Conservation (phyloP, 257 asterid genomes). For the Lycium barbarum region DNA sequence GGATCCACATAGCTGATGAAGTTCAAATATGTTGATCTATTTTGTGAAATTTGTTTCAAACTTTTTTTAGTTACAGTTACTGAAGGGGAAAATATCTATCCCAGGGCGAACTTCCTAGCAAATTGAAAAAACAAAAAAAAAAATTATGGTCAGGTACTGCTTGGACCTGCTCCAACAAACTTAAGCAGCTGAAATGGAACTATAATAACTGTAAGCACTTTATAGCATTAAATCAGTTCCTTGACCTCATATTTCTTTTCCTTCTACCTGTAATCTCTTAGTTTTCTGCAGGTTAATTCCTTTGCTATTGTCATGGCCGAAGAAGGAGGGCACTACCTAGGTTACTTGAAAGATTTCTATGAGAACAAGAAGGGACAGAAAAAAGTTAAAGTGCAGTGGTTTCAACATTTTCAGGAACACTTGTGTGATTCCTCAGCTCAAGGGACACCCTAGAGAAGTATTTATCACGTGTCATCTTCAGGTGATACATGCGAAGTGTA, state of each 20-base stretch:
- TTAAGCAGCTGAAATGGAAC: constrained; percentile 51
- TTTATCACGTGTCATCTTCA: constrained; percentile 49
- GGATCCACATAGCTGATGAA: too few relatives aligned
- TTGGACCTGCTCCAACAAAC: constrained; percentile 48
- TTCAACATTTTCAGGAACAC: constrained; percentile 45
- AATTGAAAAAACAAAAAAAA: too few relatives aligned
- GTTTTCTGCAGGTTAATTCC: constrained; percentile 52
- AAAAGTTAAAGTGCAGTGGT: constrained; percentile 51
- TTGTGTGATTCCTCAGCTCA: constrained; percentile 40
- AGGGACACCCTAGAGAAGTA: constrained; percentile 55
- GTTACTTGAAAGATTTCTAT: constrained; percentile 63
- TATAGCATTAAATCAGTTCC: constrained; percentile 23
- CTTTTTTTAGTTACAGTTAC: constrained; percentile 29
- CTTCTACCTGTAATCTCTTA: constrained; percentile 1
- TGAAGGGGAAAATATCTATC: constrained; percentile 25
- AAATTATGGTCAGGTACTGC: too few relatives aligned
- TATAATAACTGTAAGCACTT: constrained; percentile 50
- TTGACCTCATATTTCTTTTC: background rate
- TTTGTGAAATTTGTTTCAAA: constrained; percentile 22
- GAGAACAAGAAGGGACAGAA: constrained; percentile 56
- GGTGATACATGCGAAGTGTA: constrained; percentile 44
- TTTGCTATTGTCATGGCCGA: constrained; percentile 49
- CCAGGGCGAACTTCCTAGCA: constrained; percentile 39
- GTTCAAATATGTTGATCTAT: constrained; percentile 23
- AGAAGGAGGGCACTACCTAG: constrained; percentile 43